Evolutionary conservation across 2,329 filamentous ascomycete genomes (phyloP), one percentile per base, ranked within the genome.

Genomic region (Xylariaceae sp.): DNA sequence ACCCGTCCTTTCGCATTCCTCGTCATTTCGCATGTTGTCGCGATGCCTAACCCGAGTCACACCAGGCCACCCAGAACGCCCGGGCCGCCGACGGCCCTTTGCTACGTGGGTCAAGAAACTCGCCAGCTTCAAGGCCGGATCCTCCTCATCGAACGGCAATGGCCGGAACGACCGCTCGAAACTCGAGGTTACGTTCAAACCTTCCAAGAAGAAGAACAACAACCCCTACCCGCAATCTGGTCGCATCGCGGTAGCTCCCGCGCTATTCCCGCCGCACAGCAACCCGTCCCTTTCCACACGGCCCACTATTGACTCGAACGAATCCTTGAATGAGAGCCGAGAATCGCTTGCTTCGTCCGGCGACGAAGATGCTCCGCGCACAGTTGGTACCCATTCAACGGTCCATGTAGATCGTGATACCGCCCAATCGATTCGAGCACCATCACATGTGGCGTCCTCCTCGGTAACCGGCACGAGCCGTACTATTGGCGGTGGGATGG

Each of bases 91-190:
- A 68, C 86, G 90, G 64, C 93, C 92, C 23, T 97, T 97, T 72
- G 85, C 92, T 51, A 90, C 87, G 67, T 95, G 93, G 89, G 91
- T 99, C 80, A 96, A 92, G 80, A 92, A 92, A 71, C 84, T 97
- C 59, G 87, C 92, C 62, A 93, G 88, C 73, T 88, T 96, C 76
- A 97, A 96, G 74, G 74, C 71, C 57, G 81, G 78, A 58, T 87
- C 63, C 17, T 64, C 82, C 63, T 88, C 82, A 64, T 81, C 85
- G 61, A 80, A 80, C 48, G 61, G 70, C 48, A 61, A 70, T 67
- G 74, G 69, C 59, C 74, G 71, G 69, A 74, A 71, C 64, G 74
- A 69, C 61, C 69, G 73, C 51, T 65, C 67, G 42, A 81, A 80
- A 67, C 74, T 75, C 55, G 75, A 75, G 63, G 68, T 69, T 55